Conservation (phyloP, 2,329 filamentous ascomycete genomes). For the Tolypocladium tundrense region DNA sequence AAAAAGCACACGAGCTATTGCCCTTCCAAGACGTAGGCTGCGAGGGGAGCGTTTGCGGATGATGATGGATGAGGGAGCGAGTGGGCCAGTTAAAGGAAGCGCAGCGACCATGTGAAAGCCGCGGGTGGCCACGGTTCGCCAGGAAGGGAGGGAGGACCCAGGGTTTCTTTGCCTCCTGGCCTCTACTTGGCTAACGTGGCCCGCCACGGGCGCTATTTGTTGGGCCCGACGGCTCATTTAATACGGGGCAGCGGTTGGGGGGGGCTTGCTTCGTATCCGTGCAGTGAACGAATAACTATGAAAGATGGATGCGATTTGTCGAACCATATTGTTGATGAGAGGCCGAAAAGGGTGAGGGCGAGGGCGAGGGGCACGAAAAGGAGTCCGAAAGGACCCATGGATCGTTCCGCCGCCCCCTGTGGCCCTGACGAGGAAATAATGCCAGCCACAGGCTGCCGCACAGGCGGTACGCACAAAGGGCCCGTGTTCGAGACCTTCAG, state of each 20-base stretch:
- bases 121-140: constrained; percentile 1
- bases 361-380: neutral
- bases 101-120: constrained; percentile 18
- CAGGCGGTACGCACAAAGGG: neutral
- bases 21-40: constrained; percentile 18
- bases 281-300: too few relatives aligned
- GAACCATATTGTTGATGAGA: neutral
- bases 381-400: neutral
- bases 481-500: neutral
- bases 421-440: neutral
- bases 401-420: neutral
- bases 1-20: constrained; percentile 29
- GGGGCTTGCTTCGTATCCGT: neutral
- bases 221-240: neutral
- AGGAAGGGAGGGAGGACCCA: neutral
- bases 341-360: neutral
- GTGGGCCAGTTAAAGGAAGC: constrained; percentile 19
- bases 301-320: too few relatives aligned
- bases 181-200: neutral
- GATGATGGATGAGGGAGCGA: constrained; percentile 8
- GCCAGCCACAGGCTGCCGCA: neutral
- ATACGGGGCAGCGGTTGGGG: neutral
- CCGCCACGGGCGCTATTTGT: neutral
- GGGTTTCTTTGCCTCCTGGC: neutral
- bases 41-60: constrained; percentile 14